Conservation (phyloP, 2,329 filamentous ascomycete species). For the Madurella mycetomatis region DNA sequence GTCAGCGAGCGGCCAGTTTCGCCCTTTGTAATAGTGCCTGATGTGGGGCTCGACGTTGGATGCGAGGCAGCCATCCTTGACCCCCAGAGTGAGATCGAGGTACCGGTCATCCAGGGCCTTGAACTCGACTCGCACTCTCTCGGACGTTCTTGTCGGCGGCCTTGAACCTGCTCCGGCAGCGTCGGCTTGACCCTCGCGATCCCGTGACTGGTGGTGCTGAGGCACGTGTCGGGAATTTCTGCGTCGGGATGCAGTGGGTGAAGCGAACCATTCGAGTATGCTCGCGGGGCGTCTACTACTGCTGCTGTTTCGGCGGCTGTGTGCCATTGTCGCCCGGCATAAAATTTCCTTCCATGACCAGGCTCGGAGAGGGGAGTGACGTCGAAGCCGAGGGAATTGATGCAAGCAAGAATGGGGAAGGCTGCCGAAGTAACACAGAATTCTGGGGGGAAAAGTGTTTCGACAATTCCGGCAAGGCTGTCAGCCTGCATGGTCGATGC, state of each 20-base stretch:
- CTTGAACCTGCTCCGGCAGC: no score
- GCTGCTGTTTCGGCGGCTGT: neutral
- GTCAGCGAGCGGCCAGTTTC: neutral
- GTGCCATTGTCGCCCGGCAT: neutral
- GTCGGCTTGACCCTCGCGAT: neutral
- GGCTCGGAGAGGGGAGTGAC: neutral
- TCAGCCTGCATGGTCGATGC: no score
- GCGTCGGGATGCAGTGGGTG: neutral
- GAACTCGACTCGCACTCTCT: slow-evolving; percentile 14
- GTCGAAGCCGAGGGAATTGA: neutral
- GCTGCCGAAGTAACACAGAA: no score
- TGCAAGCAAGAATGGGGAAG: neutral
- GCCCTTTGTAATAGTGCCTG: neutral
- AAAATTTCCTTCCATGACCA: neutral
- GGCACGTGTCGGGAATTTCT: neutral
- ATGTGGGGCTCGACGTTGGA: slow-evolving; percentile 15
- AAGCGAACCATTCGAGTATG: neutral
- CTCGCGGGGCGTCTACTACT: neutral
- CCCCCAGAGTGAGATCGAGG: neutral
- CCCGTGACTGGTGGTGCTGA: neutral
- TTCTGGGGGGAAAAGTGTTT: no score
- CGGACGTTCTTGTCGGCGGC: neutral
- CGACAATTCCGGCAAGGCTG: no score
- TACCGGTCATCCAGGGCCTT: slow-evolving; percentile 16
- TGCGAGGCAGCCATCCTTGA: neutral